Conservation (phyloP, 2,329 filamentous ascomycete species). For the Aspergillus thermomutatus region DNA sequence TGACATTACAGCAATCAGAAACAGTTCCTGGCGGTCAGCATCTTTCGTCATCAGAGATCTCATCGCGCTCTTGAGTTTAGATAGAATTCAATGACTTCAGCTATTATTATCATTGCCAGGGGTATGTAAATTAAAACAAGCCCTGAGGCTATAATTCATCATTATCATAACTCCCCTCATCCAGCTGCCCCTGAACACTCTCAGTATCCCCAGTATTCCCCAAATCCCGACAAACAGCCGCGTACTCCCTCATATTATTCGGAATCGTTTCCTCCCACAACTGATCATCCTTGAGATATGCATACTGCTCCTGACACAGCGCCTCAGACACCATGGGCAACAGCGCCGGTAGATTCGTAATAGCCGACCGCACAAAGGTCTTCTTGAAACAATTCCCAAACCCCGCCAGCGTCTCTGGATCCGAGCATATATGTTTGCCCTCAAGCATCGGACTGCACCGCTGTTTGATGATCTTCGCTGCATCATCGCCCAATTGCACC, state of each 20-base stretch:
- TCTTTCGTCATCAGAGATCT: not conserved
- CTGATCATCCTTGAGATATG: constrained; percentile 27
- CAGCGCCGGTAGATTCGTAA: constrained; percentile 26
- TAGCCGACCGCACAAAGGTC: constrained; percentile 29
- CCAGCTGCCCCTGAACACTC: constrained; percentile 4
- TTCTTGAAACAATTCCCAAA: constrained; percentile 35
- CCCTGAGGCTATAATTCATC: constrained; percentile 15
- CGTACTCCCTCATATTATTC: constrained; percentile 34
- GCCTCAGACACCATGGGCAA: constrained; percentile 31
- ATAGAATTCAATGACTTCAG: not conserved
- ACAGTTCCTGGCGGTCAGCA: not conserved
- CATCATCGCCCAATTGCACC: constrained; percentile 33
- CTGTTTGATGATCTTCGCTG: constrained; percentile 30
- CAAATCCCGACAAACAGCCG: constrained; percentile 26
- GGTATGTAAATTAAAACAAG: not conserved
- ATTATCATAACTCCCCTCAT: constrained; percentile 14
- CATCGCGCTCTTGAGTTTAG: too few species aligned
- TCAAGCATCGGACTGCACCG: constrained; percentile 28
- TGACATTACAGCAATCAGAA: not conserved
- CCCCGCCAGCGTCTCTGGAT: constrained; percentile 27
- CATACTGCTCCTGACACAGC: constrained; percentile 28
- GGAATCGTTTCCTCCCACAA: constrained; percentile 34
- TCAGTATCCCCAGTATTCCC: constrained; percentile 16
- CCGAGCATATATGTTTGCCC: constrained; percentile 32
- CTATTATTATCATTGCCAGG: not conserved